Base-by-base conservation (phyloP, 352 stramenopile genomes). In the Globisporangium cylindrosporum region DNA sequence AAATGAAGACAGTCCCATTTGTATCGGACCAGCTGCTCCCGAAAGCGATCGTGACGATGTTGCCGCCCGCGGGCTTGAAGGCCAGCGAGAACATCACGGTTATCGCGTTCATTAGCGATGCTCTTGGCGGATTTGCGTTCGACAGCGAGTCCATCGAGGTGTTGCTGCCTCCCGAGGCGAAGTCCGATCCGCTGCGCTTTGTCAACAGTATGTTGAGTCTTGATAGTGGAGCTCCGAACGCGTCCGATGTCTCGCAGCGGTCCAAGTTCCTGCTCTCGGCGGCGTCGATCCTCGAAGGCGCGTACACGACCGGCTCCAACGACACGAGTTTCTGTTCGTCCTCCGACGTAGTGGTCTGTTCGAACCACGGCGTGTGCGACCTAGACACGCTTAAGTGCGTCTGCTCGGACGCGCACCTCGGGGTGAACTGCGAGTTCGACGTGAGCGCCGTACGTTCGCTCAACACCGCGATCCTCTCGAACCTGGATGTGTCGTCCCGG, bases 71-170 rank as follows among this genome's bases (percentile, higher is more conserved):
- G 8, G 67, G 60, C 0, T 36, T 74, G 29, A 46, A 60, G 0
- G 72, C 74, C 25, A 82, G 66, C 5, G 72, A 79, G 32, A 73
- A 72, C 25, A 64, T 89, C 41, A 89, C 80, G 0, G 56, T 90
- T 14, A 58, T 92, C 15, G 81, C 84, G 5, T 85, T 92, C 48
- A 83, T 89, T 22, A 81, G 64, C 0, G 84, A 92, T 29, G 58
- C 51, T 0, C 57, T 90, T 49, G 84, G 82, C 1, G 70, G 75
- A 0, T 56, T 77, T 12, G 65, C 78, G 8, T 62, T 89, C 12
- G 76, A 75, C 3, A 77, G 74, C 29, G 71, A 79, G 2, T 63
- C 51, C 0, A 76, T 92, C 12, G 71, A 76, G 7, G 73, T 92
- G 2, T 20, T 73, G 22, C 60, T 89, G 18, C 81, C 84, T 6